These are phyloP conservation scores for Aspergillus udagawae DNA, from an alignment of 2,329 filamentous ascomycete genomes.

Conservation along the genomic window DNA sequence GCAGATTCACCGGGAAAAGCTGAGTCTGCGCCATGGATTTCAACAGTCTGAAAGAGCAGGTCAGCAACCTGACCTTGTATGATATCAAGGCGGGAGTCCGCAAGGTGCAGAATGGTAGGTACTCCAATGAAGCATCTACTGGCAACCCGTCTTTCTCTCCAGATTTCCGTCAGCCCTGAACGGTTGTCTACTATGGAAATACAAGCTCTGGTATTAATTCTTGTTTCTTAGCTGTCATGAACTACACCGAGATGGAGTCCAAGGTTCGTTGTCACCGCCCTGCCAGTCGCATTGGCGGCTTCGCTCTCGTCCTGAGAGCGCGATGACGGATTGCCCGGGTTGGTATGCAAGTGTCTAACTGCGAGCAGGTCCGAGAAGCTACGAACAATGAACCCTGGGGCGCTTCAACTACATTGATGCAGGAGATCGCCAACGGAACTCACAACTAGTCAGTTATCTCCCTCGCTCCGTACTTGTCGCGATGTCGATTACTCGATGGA, in stretches of 20 bases:
- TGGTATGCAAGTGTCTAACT: constrained; percentile 15
- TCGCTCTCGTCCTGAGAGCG: not conserved
- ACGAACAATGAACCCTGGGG: constrained; percentile 99
- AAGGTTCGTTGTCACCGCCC: constrained; percentile 45
- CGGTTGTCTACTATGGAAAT: not conserved
- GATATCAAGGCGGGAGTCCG: constrained; percentile 92
- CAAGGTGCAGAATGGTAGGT: constrained; percentile 92
- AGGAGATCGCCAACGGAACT: constrained; percentile 96
- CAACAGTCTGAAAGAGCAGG: constrained; percentile 76
- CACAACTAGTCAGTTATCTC: constrained; percentile 80
- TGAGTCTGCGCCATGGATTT: constrained; percentile 66
- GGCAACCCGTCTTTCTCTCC: not conserved
- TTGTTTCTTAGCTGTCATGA: constrained; percentile 74
- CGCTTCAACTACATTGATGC: constrained; percentile 77
- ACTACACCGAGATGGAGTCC: constrained; percentile 90
- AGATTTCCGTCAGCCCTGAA: not conserved
- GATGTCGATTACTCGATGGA: not conserved
- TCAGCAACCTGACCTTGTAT: constrained; percentile 89
- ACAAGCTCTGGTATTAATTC: constrained; percentile 9
- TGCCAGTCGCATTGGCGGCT: constrained; percentile 9
- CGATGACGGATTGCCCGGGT: constrained; percentile 2
- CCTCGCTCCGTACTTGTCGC: not conserved
- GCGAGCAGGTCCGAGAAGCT: constrained; percentile 78
- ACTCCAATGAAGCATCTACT: not conserved
- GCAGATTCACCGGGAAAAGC: constrained; percentile 4